A percentile compares a stretch with the other conserved stretches of the same genome.
phyloP scores from a whole-genome alignment of 352 stramenopile species.

The Detonula confervacea region DNA sequence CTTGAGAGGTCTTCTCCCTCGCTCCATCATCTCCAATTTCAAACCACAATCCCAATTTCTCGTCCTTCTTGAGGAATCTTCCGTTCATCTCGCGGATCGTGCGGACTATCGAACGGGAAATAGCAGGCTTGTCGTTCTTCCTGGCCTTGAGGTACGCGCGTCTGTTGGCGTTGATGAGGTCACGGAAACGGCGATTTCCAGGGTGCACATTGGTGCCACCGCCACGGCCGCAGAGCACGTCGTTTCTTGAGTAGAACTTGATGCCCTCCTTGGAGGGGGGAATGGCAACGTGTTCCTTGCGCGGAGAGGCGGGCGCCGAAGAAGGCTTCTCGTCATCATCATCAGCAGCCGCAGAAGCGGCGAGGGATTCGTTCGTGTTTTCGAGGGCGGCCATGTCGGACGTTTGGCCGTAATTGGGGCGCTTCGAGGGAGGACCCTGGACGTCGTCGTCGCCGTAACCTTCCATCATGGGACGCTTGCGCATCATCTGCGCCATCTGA shows the following conservation, averaged over 20 bases:
- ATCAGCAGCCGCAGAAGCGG: not conserved
- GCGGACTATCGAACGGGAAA: constrained; percentile 70
- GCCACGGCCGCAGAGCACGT: constrained; percentile 73
- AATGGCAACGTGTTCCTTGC: no score
- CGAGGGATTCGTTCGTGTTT: not conserved
- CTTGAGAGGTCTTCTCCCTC: constrained; percentile 78
- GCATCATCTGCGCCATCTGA: constrained; percentile 10
- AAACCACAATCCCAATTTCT: constrained; percentile 63
- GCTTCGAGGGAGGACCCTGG: constrained; percentile 5
- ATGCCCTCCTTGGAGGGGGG: constrained; percentile 57
- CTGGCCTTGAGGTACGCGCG: constrained; percentile 70
- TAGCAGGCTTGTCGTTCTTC: constrained; percentile 80
- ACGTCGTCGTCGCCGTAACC: not conserved
- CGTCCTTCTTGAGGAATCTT: constrained; percentile 73
- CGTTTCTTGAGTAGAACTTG: constrained; percentile 60
- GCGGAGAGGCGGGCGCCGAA: not conserved
- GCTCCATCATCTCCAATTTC: constrained; percentile 77
- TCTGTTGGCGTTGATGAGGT: constrained; percentile 91
- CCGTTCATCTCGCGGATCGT: constrained; percentile 66
- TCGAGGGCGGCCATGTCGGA: not conserved
- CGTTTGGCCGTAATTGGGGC: not conserved
- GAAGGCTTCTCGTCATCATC: not conserved
- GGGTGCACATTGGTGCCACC: constrained; percentile 86
- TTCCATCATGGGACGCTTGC: constrained; percentile 20
- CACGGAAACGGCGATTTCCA: constrained; percentile 87